These are phyloP conservation scores for Nicotiana obtusifolia DNA, from an alignment of 257 asterid species.

Conservation along the genomic window DNA sequence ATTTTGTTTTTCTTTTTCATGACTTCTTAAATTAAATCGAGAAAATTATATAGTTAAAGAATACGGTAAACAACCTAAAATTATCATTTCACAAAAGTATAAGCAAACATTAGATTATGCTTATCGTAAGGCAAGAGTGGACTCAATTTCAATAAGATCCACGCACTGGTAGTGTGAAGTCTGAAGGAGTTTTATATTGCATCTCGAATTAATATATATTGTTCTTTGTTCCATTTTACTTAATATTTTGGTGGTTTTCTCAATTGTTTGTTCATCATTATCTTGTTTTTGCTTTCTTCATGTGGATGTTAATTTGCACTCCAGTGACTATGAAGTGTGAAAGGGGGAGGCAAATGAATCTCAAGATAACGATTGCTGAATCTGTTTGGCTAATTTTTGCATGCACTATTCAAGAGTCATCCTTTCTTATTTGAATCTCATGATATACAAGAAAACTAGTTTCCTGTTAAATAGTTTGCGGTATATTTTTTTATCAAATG, in stretches of 20 bases:
- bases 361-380: not conserved
- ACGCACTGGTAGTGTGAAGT: not conserved
- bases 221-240: not conserved
- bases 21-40: not conserved
- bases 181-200: not conserved
- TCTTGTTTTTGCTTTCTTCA: not conserved
- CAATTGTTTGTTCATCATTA: not conserved
- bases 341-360: not conserved
- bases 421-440: not conserved
- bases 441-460: not conserved
- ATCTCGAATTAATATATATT: not conserved
- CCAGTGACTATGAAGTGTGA: not conserved
- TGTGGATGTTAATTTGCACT: not conserved
- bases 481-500: too few relatives aligned
- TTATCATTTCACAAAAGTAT: not conserved
- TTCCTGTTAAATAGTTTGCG: too few relatives aligned
- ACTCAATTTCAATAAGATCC: slow-evolving; percentile 3
- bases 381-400: not conserved
- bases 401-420: not conserved
- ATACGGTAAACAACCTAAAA: not conserved
- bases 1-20: not conserved
- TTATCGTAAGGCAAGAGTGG: not conserved
- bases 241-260: not conserved
- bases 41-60: not conserved
- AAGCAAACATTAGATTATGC: not conserved